Conservation (phyloP, 75 land plant genomes). For the Selaginella tamariscina region DNA sequence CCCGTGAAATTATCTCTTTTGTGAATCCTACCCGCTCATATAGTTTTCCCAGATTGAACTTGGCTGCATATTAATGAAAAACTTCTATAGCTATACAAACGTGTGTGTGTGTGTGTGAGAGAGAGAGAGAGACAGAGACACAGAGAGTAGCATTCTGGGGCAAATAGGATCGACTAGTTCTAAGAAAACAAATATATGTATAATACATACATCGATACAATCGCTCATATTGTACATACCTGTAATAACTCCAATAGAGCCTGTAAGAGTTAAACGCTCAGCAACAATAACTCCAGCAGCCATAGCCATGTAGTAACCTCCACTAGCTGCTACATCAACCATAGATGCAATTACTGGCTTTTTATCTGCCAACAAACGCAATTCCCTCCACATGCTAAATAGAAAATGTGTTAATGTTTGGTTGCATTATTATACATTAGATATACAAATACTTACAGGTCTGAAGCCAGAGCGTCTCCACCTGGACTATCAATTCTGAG, state of each 20-base stretch:
- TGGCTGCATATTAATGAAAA: slow-evolving; percentile 53
- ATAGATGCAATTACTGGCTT: slow-evolving; percentile 97
- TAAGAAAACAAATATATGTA: neutral
- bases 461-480: slow-evolving; percentile 98
- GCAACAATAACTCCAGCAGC: slow-evolving; percentile 72
- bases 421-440: neutral
- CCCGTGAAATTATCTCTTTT: slow-evolving; percentile 84
- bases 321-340: slow-evolving; percentile 99
- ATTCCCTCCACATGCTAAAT: slow-evolving; percentile 95
- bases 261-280: slow-evolving; percentile 81
- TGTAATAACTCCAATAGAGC: slow-evolving; percentile 98
- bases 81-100: too few species aligned
- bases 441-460: slow-evolving; percentile 52
- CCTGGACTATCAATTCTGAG: slow-evolving; percentile 94
- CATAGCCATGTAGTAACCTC: slow-evolving; percentile 99
- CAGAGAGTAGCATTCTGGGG: too few species aligned
- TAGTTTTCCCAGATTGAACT: slow-evolving; percentile 52
- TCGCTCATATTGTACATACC: slow-evolving; percentile 28
- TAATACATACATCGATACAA: too few species aligned
- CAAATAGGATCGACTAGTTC: too few species aligned
- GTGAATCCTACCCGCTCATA: slow-evolving; percentile 92
- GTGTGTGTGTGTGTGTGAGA: too few species aligned
- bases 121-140: too few species aligned
- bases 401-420: too few species aligned
- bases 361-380: slow-evolving; percentile 57